These are phyloP conservation scores for Cryomyces minteri DNA, from an alignment of 495 filamentous ascomycete species.

Conservation along the genomic window DNA sequence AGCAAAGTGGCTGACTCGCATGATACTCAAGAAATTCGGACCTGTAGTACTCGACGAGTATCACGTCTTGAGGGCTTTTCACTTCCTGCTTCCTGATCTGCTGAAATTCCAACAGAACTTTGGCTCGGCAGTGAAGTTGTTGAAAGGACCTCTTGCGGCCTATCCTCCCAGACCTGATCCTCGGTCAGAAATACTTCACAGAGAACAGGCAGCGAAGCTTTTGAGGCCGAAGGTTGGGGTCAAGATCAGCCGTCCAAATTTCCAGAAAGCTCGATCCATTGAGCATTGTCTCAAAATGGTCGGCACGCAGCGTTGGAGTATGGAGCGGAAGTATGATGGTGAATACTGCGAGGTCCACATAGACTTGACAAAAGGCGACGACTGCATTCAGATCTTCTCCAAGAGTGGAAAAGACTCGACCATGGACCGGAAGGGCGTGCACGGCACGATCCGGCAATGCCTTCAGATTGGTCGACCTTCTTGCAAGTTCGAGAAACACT, in stretches of 20 bases:
- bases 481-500: conserved; percentile 39
- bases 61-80: conserved; percentile 17
- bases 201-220: conserved; percentile 23
- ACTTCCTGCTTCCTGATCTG: conserved; percentile 32
- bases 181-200: conserved; percentile 16
- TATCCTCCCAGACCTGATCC: conserved; percentile 26
- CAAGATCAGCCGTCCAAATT: conserved; percentile 56
- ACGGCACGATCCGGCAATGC: conserved; percentile 32
- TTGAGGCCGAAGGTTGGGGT: conserved; percentile 47
- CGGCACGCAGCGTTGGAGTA: conserved; percentile 47
- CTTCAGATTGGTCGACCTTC: conserved; percentile 34
- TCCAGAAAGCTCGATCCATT: conserved; percentile 43
- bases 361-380: conserved; percentile 35
- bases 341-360: conserved; percentile 83
- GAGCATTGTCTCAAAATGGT: conserved; percentile 37
- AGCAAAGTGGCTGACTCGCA: conserved; percentile 75
- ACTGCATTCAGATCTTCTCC: conserved; percentile 62
- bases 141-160: conserved; percentile 22
- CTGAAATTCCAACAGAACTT: conserved; percentile 48
- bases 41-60: conserved; percentile 36
- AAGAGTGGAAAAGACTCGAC: conserved; percentile 87
- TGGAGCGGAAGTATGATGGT: conserved; percentile 23
- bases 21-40: conserved; percentile 58
- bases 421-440: conserved; percentile 39
- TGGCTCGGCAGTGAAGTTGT: conserved; percentile 28